phyloP scores from a whole-genome alignment of 345 rosid genomes.

The Populus nigra region DNA sequence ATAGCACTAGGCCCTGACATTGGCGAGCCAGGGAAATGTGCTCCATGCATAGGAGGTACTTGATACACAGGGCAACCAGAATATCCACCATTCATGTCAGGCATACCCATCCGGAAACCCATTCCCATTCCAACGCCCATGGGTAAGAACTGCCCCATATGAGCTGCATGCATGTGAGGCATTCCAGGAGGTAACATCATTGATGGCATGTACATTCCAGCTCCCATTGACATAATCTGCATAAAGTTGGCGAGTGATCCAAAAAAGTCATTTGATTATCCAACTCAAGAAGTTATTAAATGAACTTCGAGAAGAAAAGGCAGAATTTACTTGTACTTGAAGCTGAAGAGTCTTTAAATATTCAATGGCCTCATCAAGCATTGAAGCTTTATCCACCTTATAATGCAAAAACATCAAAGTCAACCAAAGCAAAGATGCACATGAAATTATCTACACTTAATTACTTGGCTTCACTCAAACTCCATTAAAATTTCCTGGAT shows the following conservation, averaged over 20 bases:
- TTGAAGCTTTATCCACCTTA: constrained; percentile 93
- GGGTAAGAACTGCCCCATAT: constrained; percentile 45
- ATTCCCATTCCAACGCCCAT: constrained; percentile 65
- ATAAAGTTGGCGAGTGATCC: constrained; percentile 9
- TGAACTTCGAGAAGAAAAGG: not conserved
- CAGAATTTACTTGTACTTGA: constrained; percentile 68
- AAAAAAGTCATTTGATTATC: constrained; percentile 8
- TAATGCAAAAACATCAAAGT: constrained; percentile 23
- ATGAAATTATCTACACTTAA: constrained; percentile 2
- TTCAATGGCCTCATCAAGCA: constrained; percentile 96
- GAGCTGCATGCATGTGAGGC: constrained; percentile 63
- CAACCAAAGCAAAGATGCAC: constrained; percentile 12
- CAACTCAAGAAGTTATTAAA: constrained; percentile 9
- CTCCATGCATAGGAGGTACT: constrained; percentile 48
- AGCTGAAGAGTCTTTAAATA: constrained; percentile 84
- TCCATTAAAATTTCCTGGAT: not conserved
- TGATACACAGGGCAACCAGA: constrained; percentile 46
- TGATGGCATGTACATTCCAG: constrained; percentile 72
- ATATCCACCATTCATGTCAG: constrained; percentile 46
- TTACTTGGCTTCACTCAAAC: constrained; percentile 4
- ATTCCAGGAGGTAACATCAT: constrained; percentile 69
- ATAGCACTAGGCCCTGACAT: constrained; percentile 31
- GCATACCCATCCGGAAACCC: constrained; percentile 62
- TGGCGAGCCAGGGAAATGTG: constrained; percentile 45
- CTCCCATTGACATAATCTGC: constrained; percentile 86